Evolutionary conservation across 371 early-diverging fungal species (phyloP).

Genomic region (Apophysomyces variabilis): DNA sequence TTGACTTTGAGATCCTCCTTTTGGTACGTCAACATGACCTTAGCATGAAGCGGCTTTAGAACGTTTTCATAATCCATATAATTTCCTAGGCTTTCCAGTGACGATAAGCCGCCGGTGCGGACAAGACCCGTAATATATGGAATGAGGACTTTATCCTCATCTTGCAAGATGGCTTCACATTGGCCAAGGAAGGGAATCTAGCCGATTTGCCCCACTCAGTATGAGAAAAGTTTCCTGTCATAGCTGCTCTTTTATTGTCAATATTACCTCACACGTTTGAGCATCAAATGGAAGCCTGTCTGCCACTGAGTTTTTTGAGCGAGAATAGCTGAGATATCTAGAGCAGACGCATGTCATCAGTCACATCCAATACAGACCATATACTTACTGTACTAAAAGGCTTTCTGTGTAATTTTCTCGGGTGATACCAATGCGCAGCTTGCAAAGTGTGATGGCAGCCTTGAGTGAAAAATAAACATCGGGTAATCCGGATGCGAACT

Average conservation of each 20-base stretch:
- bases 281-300: too few species aligned
- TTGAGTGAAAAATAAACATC: constrained; percentile 24
- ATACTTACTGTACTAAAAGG: constrained; percentile 28
- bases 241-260: too few species aligned
- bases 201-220: too few species aligned
- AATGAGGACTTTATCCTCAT: constrained; percentile 7
- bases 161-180: not conserved
- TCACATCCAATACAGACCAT: not conserved
- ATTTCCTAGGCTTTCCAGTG: constrained; percentile 19
- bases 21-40: constrained; percentile 22
- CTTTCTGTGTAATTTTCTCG: constrained; percentile 25
- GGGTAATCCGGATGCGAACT: constrained; percentile 29
- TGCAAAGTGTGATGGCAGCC: constrained; percentile 22
- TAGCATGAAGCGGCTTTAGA: constrained; percentile 26
- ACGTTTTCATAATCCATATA: constrained; percentile 23
- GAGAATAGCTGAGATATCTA: not conserved
- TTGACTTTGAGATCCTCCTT: not conserved
- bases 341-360: not conserved
- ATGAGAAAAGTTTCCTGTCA: too few species aligned
- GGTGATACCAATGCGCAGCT: constrained; percentile 29
- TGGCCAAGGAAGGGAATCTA: constrained; percentile 15
- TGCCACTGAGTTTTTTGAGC: not conserved
- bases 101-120: constrained; percentile 17
- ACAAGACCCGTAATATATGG: constrained; percentile 32
- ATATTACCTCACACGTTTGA: too few species aligned